Percentiles rank a stretch among this genome's conserved stretches.
Conservation (phyloP, 441 rosid species). For the Populus hybrid region DNA sequence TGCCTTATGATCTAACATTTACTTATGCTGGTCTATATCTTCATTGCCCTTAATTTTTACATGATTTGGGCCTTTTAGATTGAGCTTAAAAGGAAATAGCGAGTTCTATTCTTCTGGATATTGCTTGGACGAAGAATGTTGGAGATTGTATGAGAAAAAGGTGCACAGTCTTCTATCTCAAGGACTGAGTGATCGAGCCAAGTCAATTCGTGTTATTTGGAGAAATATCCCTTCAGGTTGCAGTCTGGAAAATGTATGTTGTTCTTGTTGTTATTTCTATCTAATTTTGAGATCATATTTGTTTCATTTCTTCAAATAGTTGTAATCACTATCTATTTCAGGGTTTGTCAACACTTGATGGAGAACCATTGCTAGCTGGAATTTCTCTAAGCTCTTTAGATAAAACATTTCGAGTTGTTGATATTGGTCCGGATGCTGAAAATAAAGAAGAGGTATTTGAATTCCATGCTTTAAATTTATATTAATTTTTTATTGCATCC, state of each 20-base stretch:
- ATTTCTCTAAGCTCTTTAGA: slow-evolving; percentile 68
- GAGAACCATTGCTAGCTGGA: slow-evolving; percentile 70
- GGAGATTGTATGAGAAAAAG: slow-evolving; percentile 83
- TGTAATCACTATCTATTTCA: slow-evolving; percentile 29
- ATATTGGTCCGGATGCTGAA: slow-evolving; percentile 93
- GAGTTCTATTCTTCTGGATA: slow-evolving; percentile 49
- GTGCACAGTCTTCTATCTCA: slow-evolving; percentile 60
- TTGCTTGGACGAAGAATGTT: slow-evolving; percentile 91
- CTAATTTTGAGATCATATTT: not conserved
- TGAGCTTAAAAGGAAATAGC: slow-evolving; percentile 54
- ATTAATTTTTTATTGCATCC: slow-evolving; percentile 5
- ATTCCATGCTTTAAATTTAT: slow-evolving; percentile 3
- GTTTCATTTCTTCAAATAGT: not conserved
- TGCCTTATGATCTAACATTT: not conserved
- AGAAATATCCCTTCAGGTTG: slow-evolving; percentile 55
- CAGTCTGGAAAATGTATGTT: slow-evolving; percentile 59
- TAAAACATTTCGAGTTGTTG: slow-evolving; percentile 71
- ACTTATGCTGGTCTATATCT: not conserved
- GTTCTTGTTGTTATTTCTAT: not conserved
- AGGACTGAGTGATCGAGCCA: slow-evolving; percentile 79
- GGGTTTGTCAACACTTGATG: slow-evolving; percentile 70
- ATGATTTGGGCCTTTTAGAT: slow-evolving; percentile 37
- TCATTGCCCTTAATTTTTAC: slow-evolving; percentile 12
- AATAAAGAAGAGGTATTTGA: slow-evolving; percentile 73
- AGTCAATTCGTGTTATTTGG: slow-evolving; percentile 75